phyloP scores from a whole-genome alignment of 2,329 filamentous ascomycete species.

The Hypoxylon sp. region DNA sequence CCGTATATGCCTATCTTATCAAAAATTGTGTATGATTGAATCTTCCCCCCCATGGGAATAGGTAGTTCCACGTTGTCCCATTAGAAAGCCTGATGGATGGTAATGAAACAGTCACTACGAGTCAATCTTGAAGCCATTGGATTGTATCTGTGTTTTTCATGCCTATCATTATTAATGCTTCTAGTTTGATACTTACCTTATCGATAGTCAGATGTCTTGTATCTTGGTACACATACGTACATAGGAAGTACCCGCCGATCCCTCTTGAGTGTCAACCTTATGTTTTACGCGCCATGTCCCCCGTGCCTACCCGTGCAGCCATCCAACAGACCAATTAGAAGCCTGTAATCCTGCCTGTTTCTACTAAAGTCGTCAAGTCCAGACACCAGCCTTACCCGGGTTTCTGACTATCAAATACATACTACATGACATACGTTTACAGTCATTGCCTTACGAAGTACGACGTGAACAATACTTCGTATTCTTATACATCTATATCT shows the following conservation, averaged over 20 bases:
- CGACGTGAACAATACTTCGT: conserved; percentile 9
- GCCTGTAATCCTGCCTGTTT: conserved; percentile 15
- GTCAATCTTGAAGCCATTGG: conserved; percentile 5
- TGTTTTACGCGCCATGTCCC: conserved; percentile 38
- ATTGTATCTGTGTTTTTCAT: conserved; percentile 2
- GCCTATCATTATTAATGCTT: neutral
- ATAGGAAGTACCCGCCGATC: conserved; percentile 15
- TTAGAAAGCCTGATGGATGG: neutral
- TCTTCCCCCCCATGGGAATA: neutral
- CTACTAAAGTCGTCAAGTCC: conserved; percentile 24
- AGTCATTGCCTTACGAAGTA: conserved; percentile 18
- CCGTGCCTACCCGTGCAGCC: conserved; percentile 30
- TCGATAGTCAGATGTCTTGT: conserved; percentile 19
- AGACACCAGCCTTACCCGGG: conserved; percentile 27
- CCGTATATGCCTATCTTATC: neutral
- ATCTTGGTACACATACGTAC: neutral
- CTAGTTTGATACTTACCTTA: conserved; percentile 14
- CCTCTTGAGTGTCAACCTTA: conserved; percentile 35
- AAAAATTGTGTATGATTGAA: neutral
- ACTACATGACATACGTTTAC: conserved; percentile 17
- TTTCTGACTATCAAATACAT: conserved; percentile 23
- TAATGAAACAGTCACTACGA: conserved; percentile 14
- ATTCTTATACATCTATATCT: conserved; percentile 9
- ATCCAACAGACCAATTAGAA: conserved; percentile 38
- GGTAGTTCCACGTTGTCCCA: conserved; percentile 2